These are phyloP conservation scores for Fusarium devonianum DNA, from an alignment of 2,329 filamentous ascomycete genomes.

Conservation along the genomic window DNA sequence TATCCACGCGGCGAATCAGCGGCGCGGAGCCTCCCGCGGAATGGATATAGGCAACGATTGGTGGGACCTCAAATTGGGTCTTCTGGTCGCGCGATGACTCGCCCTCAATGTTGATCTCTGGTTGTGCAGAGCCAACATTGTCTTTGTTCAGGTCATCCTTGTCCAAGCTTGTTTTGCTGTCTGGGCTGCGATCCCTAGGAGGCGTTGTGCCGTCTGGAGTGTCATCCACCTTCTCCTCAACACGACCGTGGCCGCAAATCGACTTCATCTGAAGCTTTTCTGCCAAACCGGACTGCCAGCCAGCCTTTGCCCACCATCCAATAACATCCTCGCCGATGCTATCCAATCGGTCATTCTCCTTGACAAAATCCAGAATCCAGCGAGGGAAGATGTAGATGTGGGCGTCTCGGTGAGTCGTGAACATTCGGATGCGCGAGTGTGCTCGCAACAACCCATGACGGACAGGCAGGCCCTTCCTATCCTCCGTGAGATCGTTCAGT, in stretches of 20 bases:
- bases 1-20: slow-evolving; percentile 88
- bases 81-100: slow-evolving; percentile 16
- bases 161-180: slow-evolving; percentile 18
- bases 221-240: slow-evolving; percentile 49
- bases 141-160: not conserved
- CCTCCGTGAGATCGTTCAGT: slow-evolving; percentile 81
- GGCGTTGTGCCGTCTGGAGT: slow-evolving; percentile 42
- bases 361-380: slow-evolving; percentile 88
- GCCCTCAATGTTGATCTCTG: slow-evolving; percentile 9
- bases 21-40: slow-evolving; percentile 62
- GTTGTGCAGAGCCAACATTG: not conserved
- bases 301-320: slow-evolving; percentile 94
- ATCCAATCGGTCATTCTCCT: slow-evolving; percentile 80
- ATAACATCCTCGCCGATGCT: slow-evolving; percentile 91
- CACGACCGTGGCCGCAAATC: slow-evolving; percentile 56
- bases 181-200: slow-evolving; percentile 36
- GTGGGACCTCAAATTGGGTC: slow-evolving; percentile 60
- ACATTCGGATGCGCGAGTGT: slow-evolving; percentile 79
- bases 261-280: slow-evolving; percentile 78
- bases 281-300: slow-evolving; percentile 83
- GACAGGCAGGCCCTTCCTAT: slow-evolving; percentile 74
- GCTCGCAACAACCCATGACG: slow-evolving; percentile 78
- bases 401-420: slow-evolving; percentile 85
- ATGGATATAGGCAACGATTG: slow-evolving; percentile 84
- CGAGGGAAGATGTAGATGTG: slow-evolving; percentile 94